Conservation (phyloP, 805 yeast genomes). For the Saccharomycopsis selenospora region DNA sequence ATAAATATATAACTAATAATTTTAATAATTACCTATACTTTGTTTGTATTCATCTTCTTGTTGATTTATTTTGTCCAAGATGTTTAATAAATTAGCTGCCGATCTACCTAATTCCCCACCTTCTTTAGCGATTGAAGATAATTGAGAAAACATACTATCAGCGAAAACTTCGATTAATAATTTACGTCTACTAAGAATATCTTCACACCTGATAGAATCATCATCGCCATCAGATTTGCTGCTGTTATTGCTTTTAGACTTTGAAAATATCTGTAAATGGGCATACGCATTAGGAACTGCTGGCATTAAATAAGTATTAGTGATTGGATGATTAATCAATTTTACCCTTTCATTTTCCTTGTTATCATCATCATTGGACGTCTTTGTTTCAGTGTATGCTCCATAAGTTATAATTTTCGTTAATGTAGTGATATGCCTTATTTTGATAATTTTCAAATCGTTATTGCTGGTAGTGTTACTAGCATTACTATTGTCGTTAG, state of each 20-base stretch:
- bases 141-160: conserved; percentile 45
- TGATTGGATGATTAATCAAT: conserved; percentile 38
- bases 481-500: conserved; percentile 18
- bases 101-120: conserved; percentile 67
- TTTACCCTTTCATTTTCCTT: conserved; percentile 15
- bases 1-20: too few species aligned
- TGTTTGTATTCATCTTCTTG: conserved; percentile 16
- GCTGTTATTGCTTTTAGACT: conserved; percentile 26
- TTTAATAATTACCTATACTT: conserved; percentile 12
- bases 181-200: conserved; percentile 46
- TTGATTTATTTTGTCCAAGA: conserved; percentile 4
- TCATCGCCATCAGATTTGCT: conserved; percentile 28
- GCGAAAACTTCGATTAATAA: conserved; percentile 51
- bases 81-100: conserved; percentile 26
- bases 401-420: conserved; percentile 17
- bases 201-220: conserved; percentile 50
- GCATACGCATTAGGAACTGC: conserved; percentile 55
- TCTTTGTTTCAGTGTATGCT: background rate
- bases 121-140: conserved; percentile 48
- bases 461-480: background rate
- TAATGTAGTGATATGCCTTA: conserved; percentile 37
- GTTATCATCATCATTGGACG: background rate
- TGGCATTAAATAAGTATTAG: conserved; percentile 48
- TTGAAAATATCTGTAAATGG: conserved; percentile 51
- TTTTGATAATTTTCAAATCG: conserved; percentile 28